Conservation (phyloP, 371 early-diverging fungal species). For the Lichtheimia ramosa region DNA sequence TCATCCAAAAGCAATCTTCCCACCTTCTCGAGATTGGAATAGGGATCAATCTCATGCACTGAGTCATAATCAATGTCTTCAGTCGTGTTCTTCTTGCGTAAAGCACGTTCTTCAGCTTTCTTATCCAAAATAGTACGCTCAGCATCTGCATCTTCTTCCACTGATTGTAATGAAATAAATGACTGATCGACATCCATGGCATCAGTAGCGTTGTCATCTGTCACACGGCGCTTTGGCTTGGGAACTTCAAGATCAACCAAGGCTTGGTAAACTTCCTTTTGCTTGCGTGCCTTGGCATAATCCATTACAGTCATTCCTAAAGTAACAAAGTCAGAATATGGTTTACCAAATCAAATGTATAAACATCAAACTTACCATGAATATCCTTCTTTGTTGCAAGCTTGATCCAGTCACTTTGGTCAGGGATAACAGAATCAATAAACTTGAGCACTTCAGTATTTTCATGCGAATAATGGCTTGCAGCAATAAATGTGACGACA, state of each 20-base stretch:
- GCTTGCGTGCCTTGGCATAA: conserved; percentile 19
- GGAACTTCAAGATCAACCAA: conserved; percentile 14
- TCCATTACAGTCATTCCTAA: conserved; percentile 25
- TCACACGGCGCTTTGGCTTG: background rate
- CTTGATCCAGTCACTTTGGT: too few relatives aligned
- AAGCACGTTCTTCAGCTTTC: conserved; percentile 8
- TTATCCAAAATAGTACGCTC: conserved; percentile 35
- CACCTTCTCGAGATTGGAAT: conserved; percentile 40
- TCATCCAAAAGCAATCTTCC: conserved; percentile 36
- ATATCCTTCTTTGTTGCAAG: too few relatives aligned
- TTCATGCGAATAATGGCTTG: conserved; percentile 32
- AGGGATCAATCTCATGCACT: conserved; percentile 26
- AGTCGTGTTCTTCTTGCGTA: conserved; percentile 6
- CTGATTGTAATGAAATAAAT: conserved; percentile 21
- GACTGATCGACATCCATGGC: conserved; percentile 20
- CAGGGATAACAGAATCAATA: conserved; percentile 3
- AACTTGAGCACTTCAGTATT: conserved; percentile 36
- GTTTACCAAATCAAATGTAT: background rate
- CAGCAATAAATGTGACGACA: conserved; percentile 33
- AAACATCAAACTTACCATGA: background rate
- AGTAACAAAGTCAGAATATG: background rate
- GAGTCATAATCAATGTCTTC: conserved; percentile 17
- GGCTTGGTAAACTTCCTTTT: conserved; percentile 15
- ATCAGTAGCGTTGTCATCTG: conserved; percentile 10
- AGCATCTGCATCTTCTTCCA: conserved; percentile 44